A percentile compares a stretch with the other conserved stretches of the same genome.
Conservation (phyloP, 495 filamentous ascomycete species). For the Hyaloscypha finlandica region DNA sequence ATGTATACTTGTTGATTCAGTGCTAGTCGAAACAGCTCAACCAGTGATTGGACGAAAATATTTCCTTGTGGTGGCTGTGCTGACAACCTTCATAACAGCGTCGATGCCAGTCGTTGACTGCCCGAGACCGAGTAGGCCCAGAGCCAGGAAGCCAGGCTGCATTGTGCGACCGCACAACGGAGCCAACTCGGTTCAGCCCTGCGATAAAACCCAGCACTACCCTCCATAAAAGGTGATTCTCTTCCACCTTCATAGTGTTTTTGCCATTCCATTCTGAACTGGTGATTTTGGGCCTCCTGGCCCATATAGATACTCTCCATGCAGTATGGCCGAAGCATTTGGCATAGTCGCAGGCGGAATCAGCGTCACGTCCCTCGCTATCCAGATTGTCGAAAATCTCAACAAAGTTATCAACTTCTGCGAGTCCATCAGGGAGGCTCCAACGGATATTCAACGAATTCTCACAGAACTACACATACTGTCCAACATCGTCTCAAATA, state of each 20-base stretch:
- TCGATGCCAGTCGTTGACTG: not conserved
- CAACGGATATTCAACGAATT: constrained; percentile 8
- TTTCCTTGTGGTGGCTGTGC: not conserved
- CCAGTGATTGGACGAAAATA: no score
- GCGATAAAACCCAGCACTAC: not conserved
- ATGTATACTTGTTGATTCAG: no score
- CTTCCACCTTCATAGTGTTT: no score
- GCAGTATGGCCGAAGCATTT: constrained; percentile 11
- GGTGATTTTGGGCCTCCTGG: no score
- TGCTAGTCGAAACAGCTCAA: no score
- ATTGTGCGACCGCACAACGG: not conserved
- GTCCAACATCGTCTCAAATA: not conserved
- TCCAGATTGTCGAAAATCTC: constrained; percentile 17
- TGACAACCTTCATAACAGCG: not conserved
- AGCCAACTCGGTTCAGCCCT: not conserved
- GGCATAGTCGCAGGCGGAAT: constrained; percentile 9
- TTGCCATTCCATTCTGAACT: no score
- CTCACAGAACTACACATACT: constrained; percentile 7
- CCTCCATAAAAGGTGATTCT: not conserved
- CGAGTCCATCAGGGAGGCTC: constrained; percentile 5
- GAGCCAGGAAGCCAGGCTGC: no score
- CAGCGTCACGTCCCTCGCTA: constrained; percentile 11
- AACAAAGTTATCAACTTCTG: constrained; percentile 12
- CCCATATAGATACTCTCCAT: constrained; percentile 3
- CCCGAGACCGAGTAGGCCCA: not conserved